Percentiles rank a stretch among this genome's conserved stretches.
phyloP scores from a whole-genome alignment of 306 rosid species.

The Albizia julibrissin region DNA sequence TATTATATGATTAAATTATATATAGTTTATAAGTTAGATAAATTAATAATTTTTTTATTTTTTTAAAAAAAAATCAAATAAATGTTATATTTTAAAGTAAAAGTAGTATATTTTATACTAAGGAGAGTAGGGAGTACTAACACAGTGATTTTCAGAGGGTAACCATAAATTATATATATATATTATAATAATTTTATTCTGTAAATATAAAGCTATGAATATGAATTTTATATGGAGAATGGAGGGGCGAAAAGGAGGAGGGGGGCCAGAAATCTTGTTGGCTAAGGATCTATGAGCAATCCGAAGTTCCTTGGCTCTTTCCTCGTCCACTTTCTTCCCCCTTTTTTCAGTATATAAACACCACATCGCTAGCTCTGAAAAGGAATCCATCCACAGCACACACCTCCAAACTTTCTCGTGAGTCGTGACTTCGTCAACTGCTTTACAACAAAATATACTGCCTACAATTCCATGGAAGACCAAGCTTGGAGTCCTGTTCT shows the following conservation, averaged over 20 bases:
- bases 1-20: too few relatives aligned
- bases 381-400: neutral
- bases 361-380: neutral
- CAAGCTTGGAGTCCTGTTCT: slow-evolving; percentile 45
- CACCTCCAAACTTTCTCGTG: neutral
- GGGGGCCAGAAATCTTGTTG: slow-evolving; percentile 39
- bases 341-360: slow-evolving; percentile 5
- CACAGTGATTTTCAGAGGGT: too few relatives aligned
- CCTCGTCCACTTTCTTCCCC: slow-evolving; percentile 9
- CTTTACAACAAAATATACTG: neutral
- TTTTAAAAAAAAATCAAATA: too few relatives aligned
- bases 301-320: slow-evolving; percentile 40
- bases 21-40: too few relatives aligned
- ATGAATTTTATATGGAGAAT: neutral
- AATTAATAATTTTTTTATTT: too few relatives aligned
- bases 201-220: neutral
- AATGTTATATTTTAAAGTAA: too few relatives aligned
- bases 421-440: slow-evolving; percentile 5
- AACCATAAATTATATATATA: too few relatives aligned
- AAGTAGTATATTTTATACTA: too few relatives aligned
- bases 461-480: slow-evolving; percentile 51
- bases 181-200: too few relatives aligned
- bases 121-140: too few relatives aligned
- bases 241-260: neutral
- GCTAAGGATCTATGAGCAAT: slow-evolving; percentile 44